phyloP scores from a whole-genome alignment of 441 rosid species.

The Sinapis alba region DNA sequence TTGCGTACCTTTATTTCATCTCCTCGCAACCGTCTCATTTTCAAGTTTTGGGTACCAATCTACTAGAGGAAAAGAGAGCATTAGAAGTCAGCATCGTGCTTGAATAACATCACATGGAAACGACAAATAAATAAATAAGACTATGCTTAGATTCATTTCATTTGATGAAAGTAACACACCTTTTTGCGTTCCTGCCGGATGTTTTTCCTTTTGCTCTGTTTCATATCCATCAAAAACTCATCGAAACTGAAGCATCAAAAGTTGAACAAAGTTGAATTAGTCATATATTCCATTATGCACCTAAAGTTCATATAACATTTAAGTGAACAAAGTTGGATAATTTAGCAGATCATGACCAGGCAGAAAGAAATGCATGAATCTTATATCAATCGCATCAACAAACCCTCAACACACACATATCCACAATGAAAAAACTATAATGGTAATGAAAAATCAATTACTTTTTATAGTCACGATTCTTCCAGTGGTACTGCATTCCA shows the following conservation, averaged over 20 bases:
- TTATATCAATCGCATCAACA: neutral
- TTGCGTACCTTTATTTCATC: slow-evolving; percentile 80
- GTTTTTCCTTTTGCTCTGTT: slow-evolving; percentile 88
- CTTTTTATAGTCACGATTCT: slow-evolving; percentile 79
- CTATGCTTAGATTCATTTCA: neutral
- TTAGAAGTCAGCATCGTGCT: slow-evolving; percentile 34
- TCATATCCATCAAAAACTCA: slow-evolving; percentile 95
- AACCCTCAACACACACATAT: neutral
- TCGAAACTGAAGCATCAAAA: slow-evolving; percentile 65
- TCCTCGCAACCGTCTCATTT: slow-evolving; percentile 84
- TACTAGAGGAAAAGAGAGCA: slow-evolving; percentile 46
- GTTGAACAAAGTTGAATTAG: neutral
- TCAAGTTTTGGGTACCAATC: slow-evolving; percentile 82
- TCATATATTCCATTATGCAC: neutral
- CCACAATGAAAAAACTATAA: neutral
- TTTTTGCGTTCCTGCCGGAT: slow-evolving; percentile 94
- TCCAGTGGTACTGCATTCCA: slow-evolving; percentile 99
- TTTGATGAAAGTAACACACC: slow-evolving; percentile 45
- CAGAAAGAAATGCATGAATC: neutral
- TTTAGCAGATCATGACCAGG: slow-evolving; percentile 15
- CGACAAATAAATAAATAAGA: neutral
- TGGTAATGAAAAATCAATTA: slow-evolving; percentile 35
- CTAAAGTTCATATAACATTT: neutral
- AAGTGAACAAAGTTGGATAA: neutral
- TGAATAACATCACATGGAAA: neutral